These are phyloP conservation scores for Fistulinella cinereoalba DNA, from an alignment of 1,284 basidiomycete species.

Conservation along the genomic window DNA sequence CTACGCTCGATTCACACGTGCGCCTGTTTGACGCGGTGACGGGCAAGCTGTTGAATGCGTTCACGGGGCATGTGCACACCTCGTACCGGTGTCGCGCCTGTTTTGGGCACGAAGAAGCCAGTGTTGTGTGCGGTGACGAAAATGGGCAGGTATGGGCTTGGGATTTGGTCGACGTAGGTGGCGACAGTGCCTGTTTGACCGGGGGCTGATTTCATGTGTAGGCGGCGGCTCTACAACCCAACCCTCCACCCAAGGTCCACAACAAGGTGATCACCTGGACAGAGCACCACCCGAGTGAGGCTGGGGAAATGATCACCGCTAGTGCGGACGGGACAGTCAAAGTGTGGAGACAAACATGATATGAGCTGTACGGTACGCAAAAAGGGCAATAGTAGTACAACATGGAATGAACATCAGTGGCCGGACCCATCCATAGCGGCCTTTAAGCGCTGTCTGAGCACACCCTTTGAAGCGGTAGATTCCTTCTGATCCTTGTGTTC, in stretches of 20 bases:
- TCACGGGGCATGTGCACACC: slow-evolving; percentile 72
- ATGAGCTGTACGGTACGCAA: neutral
- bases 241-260: slow-evolving; percentile 72
- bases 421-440: slow-evolving; percentile 30
- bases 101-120: slow-evolving; percentile 81
- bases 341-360: slow-evolving; percentile 61
- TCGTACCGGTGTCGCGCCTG: slow-evolving; percentile 80
- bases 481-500: slow-evolving; percentile 28
- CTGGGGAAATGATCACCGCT: slow-evolving; percentile 81
- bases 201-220: slow-evolving; percentile 29
- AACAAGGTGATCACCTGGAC: slow-evolving; percentile 88
- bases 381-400: slow-evolving; percentile 25
- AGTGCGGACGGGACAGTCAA: slow-evolving; percentile 86
- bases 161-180: slow-evolving; percentile 85
- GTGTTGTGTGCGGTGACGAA: slow-evolving; percentile 87
- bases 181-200: neutral
- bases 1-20: slow-evolving; percentile 80
- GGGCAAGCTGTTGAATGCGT: slow-evolving; percentile 85
- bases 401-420: slow-evolving; percentile 10
- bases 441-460: slow-evolving; percentile 33
- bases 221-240: slow-evolving; percentile 65
- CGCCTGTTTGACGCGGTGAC: slow-evolving; percentile 83
- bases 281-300: slow-evolving; percentile 81
- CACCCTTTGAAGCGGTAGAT: slow-evolving; percentile 8
- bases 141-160: slow-evolving; percentile 86